Conservation (phyloP, 208 protist genomes). For the Acanthamoeba lenticulata region DNA sequence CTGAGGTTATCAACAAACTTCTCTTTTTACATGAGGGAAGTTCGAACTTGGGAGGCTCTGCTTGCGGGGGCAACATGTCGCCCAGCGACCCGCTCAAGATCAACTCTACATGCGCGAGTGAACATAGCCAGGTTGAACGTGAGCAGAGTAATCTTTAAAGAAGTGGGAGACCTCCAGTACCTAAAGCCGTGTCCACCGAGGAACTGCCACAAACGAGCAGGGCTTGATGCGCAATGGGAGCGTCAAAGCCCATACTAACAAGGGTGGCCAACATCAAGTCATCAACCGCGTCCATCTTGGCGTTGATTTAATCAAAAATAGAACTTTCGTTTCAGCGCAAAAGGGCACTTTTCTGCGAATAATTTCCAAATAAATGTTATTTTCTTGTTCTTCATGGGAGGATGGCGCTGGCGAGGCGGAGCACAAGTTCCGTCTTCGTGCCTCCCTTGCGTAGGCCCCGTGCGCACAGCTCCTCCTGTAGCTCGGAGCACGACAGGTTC, state of each 20-base stretch:
- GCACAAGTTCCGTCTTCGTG: background rate
- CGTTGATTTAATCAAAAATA: no score
- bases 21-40: background rate
- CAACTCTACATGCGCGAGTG: background rate
- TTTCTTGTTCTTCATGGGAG: no score
- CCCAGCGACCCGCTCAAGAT: background rate
- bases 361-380: background rate
- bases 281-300: constrained; percentile 33
- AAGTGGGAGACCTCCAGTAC: background rate
- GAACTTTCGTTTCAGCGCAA: background rate
- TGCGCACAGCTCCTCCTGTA: background rate
- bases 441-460: background rate
- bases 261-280: constrained; percentile 45
- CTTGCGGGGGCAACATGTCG: background rate
- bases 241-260: constrained; percentile 46
- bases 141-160: background rate
- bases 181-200: background rate
- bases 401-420: background rate
- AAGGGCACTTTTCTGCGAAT: no score
- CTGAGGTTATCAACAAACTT: no score
- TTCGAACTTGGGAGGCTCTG: background rate
- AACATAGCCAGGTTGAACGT: background rate
- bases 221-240: background rate
- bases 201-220: background rate
- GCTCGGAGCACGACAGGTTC: background rate